These are phyloP conservation scores for Elongisporangium anandrum DNA, from an alignment of 352 stramenopile species.

Conservation along the genomic window DNA sequence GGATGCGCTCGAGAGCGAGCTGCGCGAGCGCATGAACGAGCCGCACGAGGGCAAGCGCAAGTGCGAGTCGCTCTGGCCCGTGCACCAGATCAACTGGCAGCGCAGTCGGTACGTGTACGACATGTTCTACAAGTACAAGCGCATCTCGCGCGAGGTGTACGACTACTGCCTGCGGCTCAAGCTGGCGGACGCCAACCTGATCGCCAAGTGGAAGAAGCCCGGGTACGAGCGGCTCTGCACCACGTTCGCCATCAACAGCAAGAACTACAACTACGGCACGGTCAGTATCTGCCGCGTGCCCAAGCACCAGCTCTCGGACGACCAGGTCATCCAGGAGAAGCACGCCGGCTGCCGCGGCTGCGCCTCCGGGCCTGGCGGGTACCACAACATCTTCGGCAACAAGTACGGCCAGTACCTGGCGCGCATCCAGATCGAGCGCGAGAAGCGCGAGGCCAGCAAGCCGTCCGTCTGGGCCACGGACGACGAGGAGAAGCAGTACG, in stretches of 20 bases:
- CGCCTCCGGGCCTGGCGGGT: constrained; percentile 89
- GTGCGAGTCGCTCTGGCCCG: constrained; percentile 97
- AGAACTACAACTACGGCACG: constrained; percentile 99
- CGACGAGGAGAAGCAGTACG: constrained; percentile 60
- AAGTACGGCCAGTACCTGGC: constrained; percentile 99
- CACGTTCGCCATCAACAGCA: constrained; percentile 98
- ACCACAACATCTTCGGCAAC: constrained; percentile 99
- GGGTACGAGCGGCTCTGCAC: constrained; percentile 98
- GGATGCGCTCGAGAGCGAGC: constrained; percentile 95
- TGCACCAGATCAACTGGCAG: constrained; percentile 99
- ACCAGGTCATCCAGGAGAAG: constrained; percentile 87
- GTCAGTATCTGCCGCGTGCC: constrained; percentile 98
- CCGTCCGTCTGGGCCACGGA: constrained; percentile 51
- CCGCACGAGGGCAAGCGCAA: constrained; percentile 96
- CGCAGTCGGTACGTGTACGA: constrained; percentile 98
- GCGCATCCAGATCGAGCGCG: constrained; percentile 92
- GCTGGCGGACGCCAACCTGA: constrained; percentile 95
- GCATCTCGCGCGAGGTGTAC: constrained; percentile 95
- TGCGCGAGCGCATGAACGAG: constrained; percentile 97
- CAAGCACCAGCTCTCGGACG: constrained; percentile 88
- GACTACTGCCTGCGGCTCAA: constrained; percentile 96
- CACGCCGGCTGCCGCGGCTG: constrained; percentile 97
- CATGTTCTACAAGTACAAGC: constrained; percentile 97
- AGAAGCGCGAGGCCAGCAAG: constrained; percentile 48
- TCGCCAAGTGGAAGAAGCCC: constrained; percentile 99